A percentile compares a stretch with the other conserved stretches of the same genome.
Conservation (phyloP, 169 alveolate species). For the Plasmodium ovale region DNA sequence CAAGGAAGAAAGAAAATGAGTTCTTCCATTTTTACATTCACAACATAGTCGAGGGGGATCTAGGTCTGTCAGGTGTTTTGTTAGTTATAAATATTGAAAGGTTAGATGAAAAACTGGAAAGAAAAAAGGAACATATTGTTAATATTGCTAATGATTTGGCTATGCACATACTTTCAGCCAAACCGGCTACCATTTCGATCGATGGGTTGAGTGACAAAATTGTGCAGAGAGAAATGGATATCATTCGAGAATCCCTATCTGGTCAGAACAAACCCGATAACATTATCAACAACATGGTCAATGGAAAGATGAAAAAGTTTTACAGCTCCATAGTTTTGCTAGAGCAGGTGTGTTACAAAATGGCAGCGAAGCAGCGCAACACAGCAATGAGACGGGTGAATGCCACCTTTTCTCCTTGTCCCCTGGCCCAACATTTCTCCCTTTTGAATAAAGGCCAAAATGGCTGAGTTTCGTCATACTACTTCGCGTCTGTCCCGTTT, state of each 20-base stretch:
- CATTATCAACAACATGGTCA: conserved; percentile 40
- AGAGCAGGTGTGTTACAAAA: conserved; percentile 32
- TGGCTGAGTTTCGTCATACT: too few relatives aligned
- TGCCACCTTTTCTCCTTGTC: background rate
- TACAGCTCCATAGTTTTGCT: conserved; percentile 34
- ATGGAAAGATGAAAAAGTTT: conserved; percentile 54
- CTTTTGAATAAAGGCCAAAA: too few relatives aligned
- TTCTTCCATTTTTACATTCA: conserved; percentile 66
- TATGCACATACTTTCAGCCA: conserved; percentile 64
- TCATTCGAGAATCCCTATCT: conserved; percentile 37
- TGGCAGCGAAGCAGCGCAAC: too few relatives aligned
- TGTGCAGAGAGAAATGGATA: conserved; percentile 34
- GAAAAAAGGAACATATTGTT: conserved; percentile 15
- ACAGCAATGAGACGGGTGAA: background rate
- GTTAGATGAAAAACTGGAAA: conserved; percentile 29
- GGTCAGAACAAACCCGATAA: conserved; percentile 39
- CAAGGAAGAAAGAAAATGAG: conserved; percentile 25
- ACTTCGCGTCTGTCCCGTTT: too few relatives aligned
- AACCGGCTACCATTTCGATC: conserved; percentile 44
- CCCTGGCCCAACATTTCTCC: background rate
- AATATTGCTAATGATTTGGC: conserved; percentile 54
- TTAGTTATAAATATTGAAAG: conserved; percentile 32
- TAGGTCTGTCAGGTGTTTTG: conserved; percentile 59
- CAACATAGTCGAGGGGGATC: conserved; percentile 17
- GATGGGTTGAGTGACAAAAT: conserved; percentile 22